Percentiles rank a stretch among this genome's conserved stretches.
Evolutionary conservation across 768 basidiomycete genomes (phyloP).

Genomic region (Serpula lacrymans): DNA sequence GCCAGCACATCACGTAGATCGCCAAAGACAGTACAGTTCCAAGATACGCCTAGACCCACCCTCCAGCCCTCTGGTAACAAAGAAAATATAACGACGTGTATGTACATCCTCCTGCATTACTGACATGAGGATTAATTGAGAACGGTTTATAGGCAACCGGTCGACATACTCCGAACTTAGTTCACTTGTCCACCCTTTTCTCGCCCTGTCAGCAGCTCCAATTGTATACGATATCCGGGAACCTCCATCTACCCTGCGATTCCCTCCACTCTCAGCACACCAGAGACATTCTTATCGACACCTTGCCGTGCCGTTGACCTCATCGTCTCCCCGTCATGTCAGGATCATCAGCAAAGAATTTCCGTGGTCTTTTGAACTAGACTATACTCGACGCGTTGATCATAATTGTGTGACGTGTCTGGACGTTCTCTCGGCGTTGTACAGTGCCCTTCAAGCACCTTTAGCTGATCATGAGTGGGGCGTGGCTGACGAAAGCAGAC

Average conservation of each 20-base stretch:
- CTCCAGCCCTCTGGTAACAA: too few relatives aligned
- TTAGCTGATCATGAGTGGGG: constrained; percentile 9
- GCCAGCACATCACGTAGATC: too few relatives aligned
- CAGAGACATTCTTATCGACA: background rate
- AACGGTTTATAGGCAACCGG: too few relatives aligned
- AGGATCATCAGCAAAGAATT: constrained; percentile 8
- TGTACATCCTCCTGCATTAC: too few relatives aligned
- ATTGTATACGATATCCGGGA: constrained; percentile 8
- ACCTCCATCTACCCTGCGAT: background rate
- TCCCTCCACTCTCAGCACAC: constrained; percentile 3
- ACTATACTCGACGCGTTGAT: background rate
- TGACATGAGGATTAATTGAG: too few relatives aligned
- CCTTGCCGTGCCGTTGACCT: constrained; percentile 3
- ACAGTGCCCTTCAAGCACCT: constrained; percentile 5
- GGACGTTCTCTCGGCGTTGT: constrained; percentile 3
- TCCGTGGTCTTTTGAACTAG: constrained; percentile 7
- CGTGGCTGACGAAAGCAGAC: background rate
- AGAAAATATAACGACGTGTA: too few relatives aligned
- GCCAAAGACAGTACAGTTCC: too few relatives aligned
- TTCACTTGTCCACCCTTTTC: too few relatives aligned
- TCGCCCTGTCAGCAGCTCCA: too few relatives aligned
- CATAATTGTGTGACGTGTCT: constrained; percentile 6
- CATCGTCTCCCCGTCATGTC: background rate
- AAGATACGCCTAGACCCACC: too few relatives aligned
- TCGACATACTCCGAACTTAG: too few relatives aligned